phyloP scores from a whole-genome alignment of 1,284 basidiomycete genomes.

The Leucoagaricus sp. region DNA sequence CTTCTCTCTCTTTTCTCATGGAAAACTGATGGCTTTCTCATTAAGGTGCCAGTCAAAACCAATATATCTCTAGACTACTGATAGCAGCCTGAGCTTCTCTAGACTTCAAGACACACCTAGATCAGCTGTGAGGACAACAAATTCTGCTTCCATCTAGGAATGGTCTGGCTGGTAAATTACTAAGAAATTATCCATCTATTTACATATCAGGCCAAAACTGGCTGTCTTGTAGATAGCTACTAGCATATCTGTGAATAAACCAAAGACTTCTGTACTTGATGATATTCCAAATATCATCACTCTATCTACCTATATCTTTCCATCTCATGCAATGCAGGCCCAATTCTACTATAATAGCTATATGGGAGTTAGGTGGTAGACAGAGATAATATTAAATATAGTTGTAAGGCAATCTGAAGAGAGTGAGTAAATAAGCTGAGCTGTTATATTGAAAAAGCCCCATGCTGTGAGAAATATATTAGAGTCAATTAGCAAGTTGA shows the following conservation, averaged over 20 bases:
- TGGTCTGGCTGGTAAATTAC: slow-evolving; percentile 28
- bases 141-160: slow-evolving; percentile 29
- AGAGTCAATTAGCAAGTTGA: too few species aligned
- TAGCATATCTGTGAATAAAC: slow-evolving; percentile 37
- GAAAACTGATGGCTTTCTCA: slow-evolving; percentile 30
- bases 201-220: slow-evolving; percentile 27
- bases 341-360: slow-evolving; percentile 31
- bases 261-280: slow-evolving; percentile 39
- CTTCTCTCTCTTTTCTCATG: slow-evolving; percentile 27
- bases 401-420: slow-evolving; percentile 22
- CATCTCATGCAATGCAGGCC: slow-evolving; percentile 31
- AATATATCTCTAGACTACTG: slow-evolving; percentile 29
- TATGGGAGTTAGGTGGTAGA: slow-evolving; percentile 37
- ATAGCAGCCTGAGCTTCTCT: slow-evolving; percentile 27
- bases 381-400: slow-evolving; percentile 38
- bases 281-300: slow-evolving; percentile 33
- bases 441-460: slow-evolving; percentile 22
- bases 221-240: slow-evolving; percentile 29
- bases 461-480: slow-evolving; percentile 22
- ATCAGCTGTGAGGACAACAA: slow-evolving; percentile 21
- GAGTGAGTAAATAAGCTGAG: slow-evolving; percentile 21
- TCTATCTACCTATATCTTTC: slow-evolving; percentile 32
- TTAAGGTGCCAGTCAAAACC: too few species aligned
- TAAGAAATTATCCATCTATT: slow-evolving; percentile 47
- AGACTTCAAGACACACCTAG: slow-evolving; percentile 33